phyloP scores from a whole-genome alignment of 257 asterid species.

The Lycium barbarum region DNA sequence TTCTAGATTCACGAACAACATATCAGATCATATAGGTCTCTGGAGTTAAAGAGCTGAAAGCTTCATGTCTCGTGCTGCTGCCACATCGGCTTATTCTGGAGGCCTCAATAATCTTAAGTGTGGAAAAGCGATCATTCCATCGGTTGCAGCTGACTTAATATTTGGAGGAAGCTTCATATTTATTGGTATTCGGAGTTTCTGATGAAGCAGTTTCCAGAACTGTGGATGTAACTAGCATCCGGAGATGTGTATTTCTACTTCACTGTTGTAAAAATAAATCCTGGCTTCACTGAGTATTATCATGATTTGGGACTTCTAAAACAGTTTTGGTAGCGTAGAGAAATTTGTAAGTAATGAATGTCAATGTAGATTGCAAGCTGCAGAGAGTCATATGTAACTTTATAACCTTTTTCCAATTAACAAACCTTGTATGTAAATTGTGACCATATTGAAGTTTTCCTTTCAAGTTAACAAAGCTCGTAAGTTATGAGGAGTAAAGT shows the following conservation, averaged over 20 bases:
- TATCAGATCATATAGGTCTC: background rate
- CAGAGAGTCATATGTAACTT: background rate
- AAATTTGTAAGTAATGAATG: constrained; percentile 16
- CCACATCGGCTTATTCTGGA: background rate
- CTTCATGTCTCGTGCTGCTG: background rate
- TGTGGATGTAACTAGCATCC: background rate
- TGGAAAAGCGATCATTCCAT: background rate
- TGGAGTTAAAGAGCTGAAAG: background rate
- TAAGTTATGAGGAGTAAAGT: no score
- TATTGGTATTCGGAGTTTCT: background rate
- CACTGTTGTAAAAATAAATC: background rate
- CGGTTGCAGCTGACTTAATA: background rate
- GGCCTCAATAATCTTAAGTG: background rate
- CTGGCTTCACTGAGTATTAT: background rate
- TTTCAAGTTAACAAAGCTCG: background rate
- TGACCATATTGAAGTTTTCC: background rate
- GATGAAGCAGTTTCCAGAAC: background rate
- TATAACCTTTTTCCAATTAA: background rate
- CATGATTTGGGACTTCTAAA: background rate
- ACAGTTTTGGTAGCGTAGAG: background rate
- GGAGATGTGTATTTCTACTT: constrained; percentile 14
- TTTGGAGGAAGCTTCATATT: background rate
- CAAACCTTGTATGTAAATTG: background rate
- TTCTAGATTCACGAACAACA: background rate
- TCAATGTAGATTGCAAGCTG: background rate